Percentiles rank a stretch among this genome's conserved stretches.
phyloP scores from a whole-genome alignment of 306 rosid genomes.

The Cicer judaicum region DNA sequence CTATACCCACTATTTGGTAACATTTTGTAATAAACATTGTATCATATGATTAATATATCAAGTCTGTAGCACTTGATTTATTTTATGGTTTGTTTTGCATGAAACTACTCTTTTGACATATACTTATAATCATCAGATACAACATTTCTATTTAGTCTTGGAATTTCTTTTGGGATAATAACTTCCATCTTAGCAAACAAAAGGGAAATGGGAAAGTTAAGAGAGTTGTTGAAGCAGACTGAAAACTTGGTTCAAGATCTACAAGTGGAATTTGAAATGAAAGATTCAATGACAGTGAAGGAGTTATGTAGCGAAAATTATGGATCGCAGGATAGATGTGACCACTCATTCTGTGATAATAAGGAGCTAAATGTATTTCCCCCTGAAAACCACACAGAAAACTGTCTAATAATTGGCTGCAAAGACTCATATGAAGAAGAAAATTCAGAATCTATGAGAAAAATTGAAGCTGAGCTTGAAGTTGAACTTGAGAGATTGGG shows the following conservation, averaged over 20 bases:
- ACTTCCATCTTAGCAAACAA: conserved; percentile 55
- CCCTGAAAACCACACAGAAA: conserved; percentile 54
- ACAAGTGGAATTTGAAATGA: conserved; percentile 92
- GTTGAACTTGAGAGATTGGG: conserved; percentile 94
- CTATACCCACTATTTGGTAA: too few species aligned
- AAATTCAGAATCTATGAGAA: conserved; percentile 69
- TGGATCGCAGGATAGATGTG: conserved; percentile 59
- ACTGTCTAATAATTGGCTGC: conserved; percentile 45
- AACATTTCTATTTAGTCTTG: conserved; percentile 66
- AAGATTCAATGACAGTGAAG: conserved; percentile 78
- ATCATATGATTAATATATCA: too few species aligned
- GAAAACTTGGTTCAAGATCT: conserved; percentile 88
- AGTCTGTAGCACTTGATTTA: conserved; percentile 21
- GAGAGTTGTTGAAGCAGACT: conserved; percentile 66
- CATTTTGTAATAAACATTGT: too few species aligned
- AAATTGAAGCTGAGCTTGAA: conserved; percentile 99
- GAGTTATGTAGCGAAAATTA: conserved; percentile 71
- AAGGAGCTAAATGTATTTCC: conserved; percentile 49
- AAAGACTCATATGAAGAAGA: conserved; percentile 55
- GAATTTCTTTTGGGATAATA: conserved; percentile 76
- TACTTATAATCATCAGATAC: conserved; percentile 54
- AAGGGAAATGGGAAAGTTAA: conserved; percentile 63
- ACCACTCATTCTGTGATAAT: conserved; percentile 42
- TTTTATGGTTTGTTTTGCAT: conserved; percentile 27
- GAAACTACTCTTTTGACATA: conserved; percentile 40